phyloP scores from a whole-genome alignment of 257 asterid genomes.

The Coffea canephora region DNA sequence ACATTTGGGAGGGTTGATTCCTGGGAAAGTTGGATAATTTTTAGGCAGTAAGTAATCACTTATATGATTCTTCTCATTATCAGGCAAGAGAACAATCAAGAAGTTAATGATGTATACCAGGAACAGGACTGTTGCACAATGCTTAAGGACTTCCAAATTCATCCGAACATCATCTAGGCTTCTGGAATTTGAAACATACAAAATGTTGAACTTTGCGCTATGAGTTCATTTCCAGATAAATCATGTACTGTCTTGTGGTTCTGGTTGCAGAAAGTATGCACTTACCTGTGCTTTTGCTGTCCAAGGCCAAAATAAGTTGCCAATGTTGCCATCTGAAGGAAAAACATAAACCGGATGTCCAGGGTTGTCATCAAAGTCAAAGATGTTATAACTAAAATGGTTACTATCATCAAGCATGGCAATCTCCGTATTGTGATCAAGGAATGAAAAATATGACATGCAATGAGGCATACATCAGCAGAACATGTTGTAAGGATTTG shows the following conservation, averaged over 20 bases:
- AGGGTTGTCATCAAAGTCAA: neutral
- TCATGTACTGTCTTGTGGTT: neutral
- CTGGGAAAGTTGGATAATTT: slow-evolving; percentile 26
- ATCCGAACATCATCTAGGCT: slow-evolving; percentile 90
- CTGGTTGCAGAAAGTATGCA: neutral
- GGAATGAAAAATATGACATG: neutral
- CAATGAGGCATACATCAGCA: too few relatives aligned
- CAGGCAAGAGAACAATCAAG: neutral
- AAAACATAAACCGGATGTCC: neutral
- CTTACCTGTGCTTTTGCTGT: slow-evolving; percentile 81
- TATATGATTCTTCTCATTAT: neutral
- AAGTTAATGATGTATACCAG: slow-evolving; percentile 45
- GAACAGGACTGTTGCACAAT: slow-evolving; percentile 88
- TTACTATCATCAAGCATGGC: neutral
- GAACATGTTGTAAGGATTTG: neutral
- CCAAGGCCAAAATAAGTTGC: slow-evolving; percentile 93
- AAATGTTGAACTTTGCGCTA: neutral
- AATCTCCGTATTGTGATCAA: neutral
- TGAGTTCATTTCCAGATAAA: neutral
- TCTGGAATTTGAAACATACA: slow-evolving; percentile 36
- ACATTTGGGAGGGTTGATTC: slow-evolving; percentile 77
- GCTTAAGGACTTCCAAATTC: slow-evolving; percentile 92
- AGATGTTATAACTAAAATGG: neutral
- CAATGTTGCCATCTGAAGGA: slow-evolving; percentile 78
- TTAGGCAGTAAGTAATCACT: neutral